Conservation (phyloP, 257 asterid genomes). For the Capsicum baccatum region DNA sequence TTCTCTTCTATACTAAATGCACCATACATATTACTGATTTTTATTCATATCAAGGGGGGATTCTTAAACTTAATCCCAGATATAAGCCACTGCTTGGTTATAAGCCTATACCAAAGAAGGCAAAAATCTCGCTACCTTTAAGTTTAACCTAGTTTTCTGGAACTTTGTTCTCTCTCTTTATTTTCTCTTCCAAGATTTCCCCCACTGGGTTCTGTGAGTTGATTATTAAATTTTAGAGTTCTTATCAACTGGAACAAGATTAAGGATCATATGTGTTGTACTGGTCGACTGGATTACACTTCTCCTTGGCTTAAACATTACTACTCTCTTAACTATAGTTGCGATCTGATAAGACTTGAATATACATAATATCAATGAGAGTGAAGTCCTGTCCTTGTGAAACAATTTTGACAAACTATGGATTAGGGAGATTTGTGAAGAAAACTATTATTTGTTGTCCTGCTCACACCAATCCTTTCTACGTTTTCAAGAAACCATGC, state of each 20-base stretch:
- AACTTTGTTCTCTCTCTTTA: slow-evolving; percentile 15
- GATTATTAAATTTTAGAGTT: background rate
- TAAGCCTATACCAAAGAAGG: slow-evolving; percentile 84
- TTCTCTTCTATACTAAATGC: slow-evolving; percentile 24
- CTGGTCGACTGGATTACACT: background rate
- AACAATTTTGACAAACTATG: background rate
- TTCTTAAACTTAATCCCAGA: slow-evolving; percentile 73
- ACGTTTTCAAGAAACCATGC: too few species aligned
- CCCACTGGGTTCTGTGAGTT: background rate
- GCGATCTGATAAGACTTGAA: background rate
- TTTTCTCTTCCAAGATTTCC: background rate
- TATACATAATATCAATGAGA: background rate
- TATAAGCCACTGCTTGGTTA: slow-evolving; percentile 84
- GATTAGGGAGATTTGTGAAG: background rate
- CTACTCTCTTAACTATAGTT: background rate
- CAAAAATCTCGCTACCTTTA: slow-evolving; percentile 77
- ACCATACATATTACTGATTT: slow-evolving; percentile 13
- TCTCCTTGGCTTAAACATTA: background rate
- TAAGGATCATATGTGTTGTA: slow-evolving; percentile 21
- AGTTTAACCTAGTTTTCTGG: slow-evolving; percentile 43
- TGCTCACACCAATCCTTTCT: background rate
- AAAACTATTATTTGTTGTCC: background rate
- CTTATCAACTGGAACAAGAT: background rate
- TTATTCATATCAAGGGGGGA: slow-evolving; percentile 62
- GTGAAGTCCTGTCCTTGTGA: background rate